Evolutionary conservation across 2,329 filamentous ascomycete genomes (phyloP).

Genomic region (Aspergillaceae sp.): DNA sequence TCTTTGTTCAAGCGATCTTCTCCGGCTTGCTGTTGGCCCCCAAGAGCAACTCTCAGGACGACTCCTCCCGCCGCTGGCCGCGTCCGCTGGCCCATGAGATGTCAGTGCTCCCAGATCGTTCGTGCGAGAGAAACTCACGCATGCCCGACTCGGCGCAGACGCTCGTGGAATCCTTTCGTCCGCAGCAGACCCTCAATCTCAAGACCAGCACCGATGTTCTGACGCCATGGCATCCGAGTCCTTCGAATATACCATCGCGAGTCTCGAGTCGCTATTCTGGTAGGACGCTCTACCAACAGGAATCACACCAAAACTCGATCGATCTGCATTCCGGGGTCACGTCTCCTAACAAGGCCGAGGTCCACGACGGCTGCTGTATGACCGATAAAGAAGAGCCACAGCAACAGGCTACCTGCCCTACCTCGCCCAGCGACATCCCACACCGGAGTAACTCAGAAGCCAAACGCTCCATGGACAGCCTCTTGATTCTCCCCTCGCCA

Average conservation of each 20-base stretch:
- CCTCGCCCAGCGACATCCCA: neutral
- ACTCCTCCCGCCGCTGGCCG: constrained; percentile 12
- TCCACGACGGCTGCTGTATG: neutral
- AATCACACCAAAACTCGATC: constrained; percentile 15
- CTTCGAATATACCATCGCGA: constrained; percentile 19
- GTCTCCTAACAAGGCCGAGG: constrained; percentile 5
- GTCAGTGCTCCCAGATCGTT: constrained; percentile 1
- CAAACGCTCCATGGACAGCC: constrained; percentile 19
- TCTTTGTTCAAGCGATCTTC: constrained; percentile 23
- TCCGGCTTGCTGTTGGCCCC: constrained; percentile 20
- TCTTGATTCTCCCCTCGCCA: constrained; percentile 13
- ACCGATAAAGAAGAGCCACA: too few relatives aligned
- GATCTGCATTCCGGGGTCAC: constrained; percentile 12
- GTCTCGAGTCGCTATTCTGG: constrained; percentile 25
- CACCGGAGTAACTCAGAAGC: constrained; percentile 11
- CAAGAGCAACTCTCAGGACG: constrained; percentile 1
- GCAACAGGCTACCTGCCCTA: neutral
- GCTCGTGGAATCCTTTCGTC: constrained; percentile 8
- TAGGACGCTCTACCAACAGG: constrained; percentile 18
- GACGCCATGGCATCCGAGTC: constrained; percentile 10
- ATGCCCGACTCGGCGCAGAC: constrained; percentile 1
- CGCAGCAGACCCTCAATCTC: constrained; percentile 2
- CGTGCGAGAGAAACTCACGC: neutral
- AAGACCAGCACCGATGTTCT: constrained; percentile 9
- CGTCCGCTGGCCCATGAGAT: constrained; percentile 10